phyloP scores from a whole-genome alignment of 2,329 filamentous ascomycete species.

The Aspergillus japonicus region DNA sequence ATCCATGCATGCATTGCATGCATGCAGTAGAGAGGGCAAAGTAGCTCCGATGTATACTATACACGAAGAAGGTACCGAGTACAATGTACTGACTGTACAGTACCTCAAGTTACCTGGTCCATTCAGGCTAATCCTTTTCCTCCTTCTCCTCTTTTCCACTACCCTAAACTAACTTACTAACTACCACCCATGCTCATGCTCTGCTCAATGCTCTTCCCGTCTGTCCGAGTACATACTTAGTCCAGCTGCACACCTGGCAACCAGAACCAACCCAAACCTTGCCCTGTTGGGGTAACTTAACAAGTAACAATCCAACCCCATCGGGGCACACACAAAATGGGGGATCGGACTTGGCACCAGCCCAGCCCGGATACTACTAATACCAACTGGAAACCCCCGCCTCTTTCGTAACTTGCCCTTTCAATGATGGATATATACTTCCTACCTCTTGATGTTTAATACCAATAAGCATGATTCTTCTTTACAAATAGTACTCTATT shows the following conservation, averaged over 20 bases:
- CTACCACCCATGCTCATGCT: too few relatives aligned
- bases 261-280: constrained; percentile 1
- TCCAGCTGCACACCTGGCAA: background rate
- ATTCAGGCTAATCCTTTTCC: background rate
- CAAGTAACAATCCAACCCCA: too few relatives aligned
- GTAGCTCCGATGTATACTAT: background rate
- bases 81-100: background rate
- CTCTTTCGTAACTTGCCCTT: background rate
- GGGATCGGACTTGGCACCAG: constrained; percentile 24
- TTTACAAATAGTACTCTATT: background rate
- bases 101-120: background rate
- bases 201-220: background rate
- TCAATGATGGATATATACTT: background rate
- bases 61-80: background rate
- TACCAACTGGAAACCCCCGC: constrained; percentile 12
- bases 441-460: background rate
- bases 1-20: too few relatives aligned
- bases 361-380: constrained; percentile 17
- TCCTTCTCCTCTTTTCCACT: background rate
- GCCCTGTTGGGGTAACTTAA: constrained; percentile 3
- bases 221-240: background rate
- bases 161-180: background rate
- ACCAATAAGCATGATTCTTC: background rate
- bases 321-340: constrained; percentile 24
- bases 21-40: too few relatives aligned